Evolutionary conservation across 2,329 filamentous ascomycete species (phyloP), one percentile per base, ranked within the genome.

Genomic region (Xylaria sp.): DNA sequence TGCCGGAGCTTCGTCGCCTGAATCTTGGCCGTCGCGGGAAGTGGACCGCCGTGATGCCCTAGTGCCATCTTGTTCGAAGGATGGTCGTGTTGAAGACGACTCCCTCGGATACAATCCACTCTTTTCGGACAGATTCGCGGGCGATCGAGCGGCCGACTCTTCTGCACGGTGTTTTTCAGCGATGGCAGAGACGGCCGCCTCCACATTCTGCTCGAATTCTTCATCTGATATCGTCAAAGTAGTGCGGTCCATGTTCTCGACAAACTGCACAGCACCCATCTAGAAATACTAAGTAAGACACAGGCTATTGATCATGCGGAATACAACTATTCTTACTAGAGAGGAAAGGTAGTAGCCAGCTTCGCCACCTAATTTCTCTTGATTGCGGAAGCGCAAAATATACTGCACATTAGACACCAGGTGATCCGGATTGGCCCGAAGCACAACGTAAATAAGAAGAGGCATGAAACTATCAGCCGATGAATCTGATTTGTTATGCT

Each of bases 321-420:
- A 50, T 39, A 51, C 31, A 37, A 8, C 8, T 13, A 46, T 56
- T 77, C 87, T 77, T 83, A 94, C 92, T 74, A 99, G 83, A 8
- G 96, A 98, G 39, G 95, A 98, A 65, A 99, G 88, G 81, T 99
- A 99, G 81, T 99, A 99, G 13, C 96, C 96, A 15, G 96, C 95
- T 84, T 99, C 96, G n/a, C 96, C 96, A 28, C 92, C 93, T 0
- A 99, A 89, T 80, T 98, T 98, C 63, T 99, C 96, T 81, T 98
- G 96, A 77, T 98, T 98, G 61, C 96, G 90, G 83, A 99, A 99
- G 55, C 97, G 91, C 61, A 98, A 85, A 72, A 99, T 98, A 80
- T 99, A 99, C 81, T 99, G 96, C 2, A 99, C 93, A 80, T 99
- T 99, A 68, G 94, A 98, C 31, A 98, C 94, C 41, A 99, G 84